Base-by-base conservation (phyloP, 345 rosid species). In the Pseudoturritis turrita region DNA sequence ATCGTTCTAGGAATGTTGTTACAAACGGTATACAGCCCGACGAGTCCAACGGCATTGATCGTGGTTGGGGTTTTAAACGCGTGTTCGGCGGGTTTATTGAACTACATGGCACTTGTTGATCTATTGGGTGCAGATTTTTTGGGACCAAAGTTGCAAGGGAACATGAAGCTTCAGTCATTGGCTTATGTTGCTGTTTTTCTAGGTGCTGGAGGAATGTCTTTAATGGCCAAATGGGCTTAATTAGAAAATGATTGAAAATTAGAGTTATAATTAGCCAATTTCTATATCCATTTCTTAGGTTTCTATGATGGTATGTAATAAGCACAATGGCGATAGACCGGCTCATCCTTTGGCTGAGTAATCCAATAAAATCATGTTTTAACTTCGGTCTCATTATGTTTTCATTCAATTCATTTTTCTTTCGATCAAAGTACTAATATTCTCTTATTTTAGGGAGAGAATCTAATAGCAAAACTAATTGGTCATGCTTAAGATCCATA, bases 71-170 rank as follows among this genome's bases (percentile, higher is more conserved):
- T 80, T 6, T 74, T 76, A 11, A 70, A 82, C 43, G 79, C 83
- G 0, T 73, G 68, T 3, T 74, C 84, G 0, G 78, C 84, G 0
- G 84, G 88, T 26, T 63, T 82, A 10, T 57, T 80, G 55, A 78
- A 78, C 21, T 80, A 82, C 28, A 80, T 84, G 83, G 73, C 84
- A 14, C 61, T 82, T 33, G 84, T 84, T 15, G 79, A 84, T 75
- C 80, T 82, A 2, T 61, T 84, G 15, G 81, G 74, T 4, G 73
- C 83, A n/a, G 86, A 85, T 72, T 81, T 79, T 44, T 65, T 77
- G 67, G 78, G 81, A 64, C 79, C 82, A 14, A 82, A 79, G 65
- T 73, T 82, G n/a, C 86, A 82, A 49, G 37, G 19, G 3, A 80
- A 63, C 47, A 25, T 45, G 33, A 74, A 70, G 49, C 81, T 82